Conservation (phyloP, 1,284 basidiomycete genomes). For the Ceratobasidium sp. region DNA sequence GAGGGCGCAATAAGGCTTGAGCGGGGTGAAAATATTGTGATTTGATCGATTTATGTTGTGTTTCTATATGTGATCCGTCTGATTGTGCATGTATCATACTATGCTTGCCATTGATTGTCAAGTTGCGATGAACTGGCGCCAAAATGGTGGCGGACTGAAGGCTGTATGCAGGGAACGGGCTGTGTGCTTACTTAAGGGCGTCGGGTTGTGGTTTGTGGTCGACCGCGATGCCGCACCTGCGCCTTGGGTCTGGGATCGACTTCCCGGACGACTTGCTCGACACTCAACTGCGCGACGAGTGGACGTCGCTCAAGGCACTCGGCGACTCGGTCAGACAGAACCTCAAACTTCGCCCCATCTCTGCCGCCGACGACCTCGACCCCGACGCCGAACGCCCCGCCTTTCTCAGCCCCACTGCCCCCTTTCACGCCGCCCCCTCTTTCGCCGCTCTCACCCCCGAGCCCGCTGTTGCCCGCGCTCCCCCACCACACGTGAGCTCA, state of each 20-base stretch:
- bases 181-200: slow-evolving; percentile 31
- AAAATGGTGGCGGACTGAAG: slow-evolving; percentile 1
- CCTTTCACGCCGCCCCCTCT: neutral
- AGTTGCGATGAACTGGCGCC: slow-evolving; percentile 2
- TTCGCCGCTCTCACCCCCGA: neutral
- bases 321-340: slow-evolving; percentile 37
- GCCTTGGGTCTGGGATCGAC: slow-evolving; percentile 31
- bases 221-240: slow-evolving; percentile 42
- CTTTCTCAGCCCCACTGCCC: slow-evolving; percentile 32
- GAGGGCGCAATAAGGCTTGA: neutral
- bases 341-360: slow-evolving; percentile 21
- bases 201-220: neutral
- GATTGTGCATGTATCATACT: slow-evolving; percentile 1
- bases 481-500: neutral
- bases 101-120: neutral
- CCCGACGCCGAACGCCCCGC: slow-evolving; percentile 15
- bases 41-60: slow-evolving; percentile 20
- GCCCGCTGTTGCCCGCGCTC: neutral
- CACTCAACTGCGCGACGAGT: slow-evolving; percentile 39
- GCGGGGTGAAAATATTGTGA: neutral
- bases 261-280: slow-evolving; percentile 33
- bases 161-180: slow-evolving; percentile 12
- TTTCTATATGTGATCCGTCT: neutral
- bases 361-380: slow-evolving; percentile 13
- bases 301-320: slow-evolving; percentile 33